Conservation (phyloP, 2,329 filamentous ascomycete species). For the Mycosphaerella sp. region DNA sequence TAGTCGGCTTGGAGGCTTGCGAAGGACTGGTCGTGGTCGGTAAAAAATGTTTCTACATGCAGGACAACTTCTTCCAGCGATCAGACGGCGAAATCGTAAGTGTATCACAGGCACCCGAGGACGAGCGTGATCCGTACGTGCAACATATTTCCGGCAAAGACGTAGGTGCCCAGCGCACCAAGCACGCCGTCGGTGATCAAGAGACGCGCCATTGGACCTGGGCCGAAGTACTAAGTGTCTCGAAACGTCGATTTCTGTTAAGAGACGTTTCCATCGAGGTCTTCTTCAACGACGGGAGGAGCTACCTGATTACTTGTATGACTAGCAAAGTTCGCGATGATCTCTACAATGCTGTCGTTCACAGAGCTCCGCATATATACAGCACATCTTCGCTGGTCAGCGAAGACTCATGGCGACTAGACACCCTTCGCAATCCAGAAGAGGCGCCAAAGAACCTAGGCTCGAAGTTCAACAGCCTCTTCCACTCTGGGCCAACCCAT, state of each 20-base stretch:
- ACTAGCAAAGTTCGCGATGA: conserved; percentile 70
- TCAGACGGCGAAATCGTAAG: conserved; percentile 95
- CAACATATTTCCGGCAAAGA: conserved; percentile 83
- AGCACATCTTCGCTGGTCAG: conserved; percentile 56
- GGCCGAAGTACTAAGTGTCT: conserved; percentile 90
- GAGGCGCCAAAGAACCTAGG: conserved; percentile 64
- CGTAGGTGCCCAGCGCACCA: conserved; percentile 51
- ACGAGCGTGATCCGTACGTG: conserved; percentile 92
- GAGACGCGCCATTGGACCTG: conserved; percentile 88
- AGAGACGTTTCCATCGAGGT: conserved; percentile 94
- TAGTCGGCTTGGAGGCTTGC: conserved; percentile 86
- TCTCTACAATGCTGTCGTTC: conserved; percentile 67
- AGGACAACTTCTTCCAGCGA: conserved; percentile 94
- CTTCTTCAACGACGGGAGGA: conserved; percentile 94
- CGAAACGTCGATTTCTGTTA: conserved; percentile 90
- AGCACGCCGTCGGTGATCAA: conserved; percentile 54
- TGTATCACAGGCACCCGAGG: conserved; percentile 83
- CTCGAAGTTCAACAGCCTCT: conserved; percentile 85
- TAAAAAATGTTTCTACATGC: conserved; percentile 84
- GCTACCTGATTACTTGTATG: conserved; percentile 83
- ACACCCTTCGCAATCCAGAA: conserved; percentile 66
- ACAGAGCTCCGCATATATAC: conserved; percentile 70
- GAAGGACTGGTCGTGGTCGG: conserved; percentile 92
- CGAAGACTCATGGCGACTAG: conserved; percentile 87
- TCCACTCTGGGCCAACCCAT: conserved; percentile 74